Evolutionary conservation across 805 yeast genomes (phyloP).

Genomic region (Metschnikowia rubicola): DNA sequence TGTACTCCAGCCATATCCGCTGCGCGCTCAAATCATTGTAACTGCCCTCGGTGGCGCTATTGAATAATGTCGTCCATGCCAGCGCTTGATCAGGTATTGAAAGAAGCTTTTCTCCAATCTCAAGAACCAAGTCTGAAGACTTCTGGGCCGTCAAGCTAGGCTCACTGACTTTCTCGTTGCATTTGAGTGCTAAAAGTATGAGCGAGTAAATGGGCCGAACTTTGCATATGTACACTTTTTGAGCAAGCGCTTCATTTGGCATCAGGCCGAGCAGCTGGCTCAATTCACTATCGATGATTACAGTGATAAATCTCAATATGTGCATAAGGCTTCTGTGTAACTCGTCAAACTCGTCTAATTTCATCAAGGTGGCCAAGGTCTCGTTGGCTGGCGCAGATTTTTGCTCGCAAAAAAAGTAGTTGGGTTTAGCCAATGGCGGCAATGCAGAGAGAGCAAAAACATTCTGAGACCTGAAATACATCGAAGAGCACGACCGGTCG

Average conservation of each 20-base stretch:
- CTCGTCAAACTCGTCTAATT: slow-evolving; percentile 11
- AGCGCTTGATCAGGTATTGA: slow-evolving; percentile 8
- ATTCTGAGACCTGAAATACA: not conserved
- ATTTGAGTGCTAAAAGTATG: slow-evolving; percentile 10
- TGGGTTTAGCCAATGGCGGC: slow-evolving; percentile 33
- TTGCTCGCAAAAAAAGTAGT: slow-evolving; percentile 15
- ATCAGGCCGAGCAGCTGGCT: not conserved
- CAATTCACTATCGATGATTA: slow-evolving; percentile 4
- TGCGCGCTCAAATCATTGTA: slow-evolving; percentile 24
- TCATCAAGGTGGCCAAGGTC: slow-evolving; percentile 4
- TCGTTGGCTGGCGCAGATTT: slow-evolving; percentile 4
- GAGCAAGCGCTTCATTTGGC: slow-evolving; percentile 1
- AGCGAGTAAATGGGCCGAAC: slow-evolving; percentile 9
- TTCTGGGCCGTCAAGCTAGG: not conserved
- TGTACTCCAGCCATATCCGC: slow-evolving; percentile 18
- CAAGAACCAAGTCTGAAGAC: not conserved
- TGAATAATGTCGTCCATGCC: slow-evolving; percentile 29
- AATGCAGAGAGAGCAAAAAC: slow-evolving; percentile 2
- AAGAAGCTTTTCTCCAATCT: not conserved
- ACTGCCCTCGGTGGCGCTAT: slow-evolving; percentile 30
- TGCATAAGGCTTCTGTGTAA: slow-evolving; percentile 8
- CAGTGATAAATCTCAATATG: slow-evolving; percentile 5
- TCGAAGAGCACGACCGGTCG: not conserved
- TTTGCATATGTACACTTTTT: slow-evolving; percentile 10
- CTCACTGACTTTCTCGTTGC: slow-evolving; percentile 2